Percentiles rank a stretch among this genome's conserved stretches.
Conservation (phyloP, 768 basidiomycete genomes). For the Suillus plorans region DNA sequence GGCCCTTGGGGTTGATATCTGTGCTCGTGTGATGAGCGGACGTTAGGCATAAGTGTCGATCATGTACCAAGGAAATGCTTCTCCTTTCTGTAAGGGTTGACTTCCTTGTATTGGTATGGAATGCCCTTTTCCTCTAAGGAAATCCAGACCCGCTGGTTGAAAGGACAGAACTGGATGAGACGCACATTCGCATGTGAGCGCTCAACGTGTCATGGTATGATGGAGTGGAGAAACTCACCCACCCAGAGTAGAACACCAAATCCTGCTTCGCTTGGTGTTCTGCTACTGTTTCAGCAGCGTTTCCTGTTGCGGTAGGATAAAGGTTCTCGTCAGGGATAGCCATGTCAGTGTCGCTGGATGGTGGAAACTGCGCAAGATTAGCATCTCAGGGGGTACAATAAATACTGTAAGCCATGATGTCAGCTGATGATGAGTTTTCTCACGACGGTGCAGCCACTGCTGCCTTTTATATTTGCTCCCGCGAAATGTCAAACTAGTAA, state of each 20-base stretch:
- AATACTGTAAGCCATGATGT: conserved; percentile 2
- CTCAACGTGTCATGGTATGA: background rate
- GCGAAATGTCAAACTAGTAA: background rate
- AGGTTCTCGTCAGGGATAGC: conserved; percentile 50
- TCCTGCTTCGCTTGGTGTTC: conserved; percentile 53
- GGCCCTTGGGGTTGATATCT: conserved; percentile 67
- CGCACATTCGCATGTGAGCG: background rate
- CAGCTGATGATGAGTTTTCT: background rate
- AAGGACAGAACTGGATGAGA: conserved; percentile 49
- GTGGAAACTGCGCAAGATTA: background rate
- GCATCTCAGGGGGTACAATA: conserved; percentile 2
- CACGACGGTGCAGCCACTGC: background rate
- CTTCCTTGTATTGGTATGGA: conserved; percentile 66
- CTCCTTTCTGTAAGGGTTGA: conserved; percentile 72
- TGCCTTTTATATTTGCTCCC: background rate
- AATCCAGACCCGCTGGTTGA: conserved; percentile 64
- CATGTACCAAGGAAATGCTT: conserved; percentile 49
- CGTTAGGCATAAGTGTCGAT: background rate
- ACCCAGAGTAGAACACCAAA: conserved; percentile 59
- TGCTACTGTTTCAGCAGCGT: conserved; percentile 50
- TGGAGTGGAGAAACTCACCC: conserved; percentile 37
- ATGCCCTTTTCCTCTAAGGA: conserved; percentile 64
- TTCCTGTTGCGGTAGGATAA: conserved; percentile 57
- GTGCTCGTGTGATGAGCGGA: conserved; percentile 7
- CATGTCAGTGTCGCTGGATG: conserved; percentile 19